A percentile compares a stretch with the other conserved stretches of the same genome.
Evolutionary conservation across 345 rosid species (phyloP).

Genomic region (Aethionema arabicum): DNA sequence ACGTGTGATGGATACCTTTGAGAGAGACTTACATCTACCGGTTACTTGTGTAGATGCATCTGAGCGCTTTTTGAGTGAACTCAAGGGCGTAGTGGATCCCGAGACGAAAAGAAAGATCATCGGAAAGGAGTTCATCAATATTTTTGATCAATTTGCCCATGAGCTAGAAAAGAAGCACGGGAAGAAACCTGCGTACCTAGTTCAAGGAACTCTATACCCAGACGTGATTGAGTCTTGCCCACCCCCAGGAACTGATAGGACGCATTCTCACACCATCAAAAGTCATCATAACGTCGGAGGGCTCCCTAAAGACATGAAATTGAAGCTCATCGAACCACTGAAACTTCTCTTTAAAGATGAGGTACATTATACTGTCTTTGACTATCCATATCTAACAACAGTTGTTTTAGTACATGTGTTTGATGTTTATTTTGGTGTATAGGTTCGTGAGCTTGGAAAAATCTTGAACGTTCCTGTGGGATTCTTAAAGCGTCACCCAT

Average conservation of each 20-base stretch:
- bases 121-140: slow-evolving; percentile 81
- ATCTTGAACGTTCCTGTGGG: slow-evolving; percentile 80
- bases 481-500: slow-evolving; percentile 93
- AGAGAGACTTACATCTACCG: slow-evolving; percentile 82
- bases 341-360: slow-evolving; percentile 95
- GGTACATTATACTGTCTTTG: slow-evolving; percentile 44
- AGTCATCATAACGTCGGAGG: slow-evolving; percentile 99
- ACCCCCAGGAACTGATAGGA: slow-evolving; percentile 91
- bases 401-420: background rate
- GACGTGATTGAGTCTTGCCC: slow-evolving; percentile 99
- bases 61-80: slow-evolving; percentile 68
- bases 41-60: slow-evolving; percentile 88
- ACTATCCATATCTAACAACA: background rate
- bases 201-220: slow-evolving; percentile 96
- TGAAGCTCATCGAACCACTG: slow-evolving; percentile 96
- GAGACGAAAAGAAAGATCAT: slow-evolving; percentile 91
- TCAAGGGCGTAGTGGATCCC: slow-evolving; percentile 89
- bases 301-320: slow-evolving; percentile 94
- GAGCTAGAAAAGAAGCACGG: slow-evolving; percentile 75
- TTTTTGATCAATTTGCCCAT: slow-evolving; percentile 79
- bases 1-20: slow-evolving; percentile 89
- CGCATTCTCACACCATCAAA: slow-evolving; percentile 93
- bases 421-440: slow-evolving; percentile 15
- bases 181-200: slow-evolving; percentile 75
- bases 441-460: slow-evolving; percentile 92